These are phyloP conservation scores for Oryza meridionalis DNA, from an alignment of 176 grass and related monocot species.

Conservation along the genomic window DNA sequence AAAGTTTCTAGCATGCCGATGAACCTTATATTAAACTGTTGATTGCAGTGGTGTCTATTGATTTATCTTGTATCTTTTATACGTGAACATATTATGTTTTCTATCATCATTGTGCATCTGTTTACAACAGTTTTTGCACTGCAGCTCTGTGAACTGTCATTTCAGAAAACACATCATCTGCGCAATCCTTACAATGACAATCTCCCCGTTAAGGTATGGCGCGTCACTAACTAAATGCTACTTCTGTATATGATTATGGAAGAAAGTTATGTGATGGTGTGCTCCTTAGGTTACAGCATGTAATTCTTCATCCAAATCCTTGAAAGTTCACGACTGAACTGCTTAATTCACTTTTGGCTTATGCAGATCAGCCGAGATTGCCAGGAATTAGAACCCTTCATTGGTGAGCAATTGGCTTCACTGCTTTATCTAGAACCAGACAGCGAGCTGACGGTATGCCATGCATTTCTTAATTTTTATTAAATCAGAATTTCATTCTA, in stretches of 20 bases:
- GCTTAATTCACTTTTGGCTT: slow-evolving; percentile 27
- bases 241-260: background rate
- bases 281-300: background rate
- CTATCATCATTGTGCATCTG: slow-evolving; percentile 27
- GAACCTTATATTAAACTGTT: background rate
- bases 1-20: background rate
- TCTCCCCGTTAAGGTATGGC: slow-evolving; percentile 90
- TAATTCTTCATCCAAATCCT: slow-evolving; percentile 10
- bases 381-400: slow-evolving; percentile 94
- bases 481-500: slow-evolving; percentile 14
- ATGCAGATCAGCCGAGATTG: slow-evolving; percentile 97
- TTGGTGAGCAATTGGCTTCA: slow-evolving; percentile 93
- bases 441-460: slow-evolving; percentile 90
- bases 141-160: slow-evolving; percentile 98
- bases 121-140: slow-evolving; percentile 48
- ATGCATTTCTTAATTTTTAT: slow-evolving; percentile 29
- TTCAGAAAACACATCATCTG: slow-evolving; percentile 97
- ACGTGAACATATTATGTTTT: slow-evolving; percentile 6
- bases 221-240: background rate
- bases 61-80: slow-evolving; percentile 10
- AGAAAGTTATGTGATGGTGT: background rate
- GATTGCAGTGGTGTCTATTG: slow-evolving; percentile 6
- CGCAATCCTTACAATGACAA: slow-evolving; percentile 99
- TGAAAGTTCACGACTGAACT: slow-evolving; percentile 5
- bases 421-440: slow-evolving; percentile 95